Evolutionary conservation across 352 stramenopile genomes (phyloP).

Genomic region (Globisporangium recalcitrans): DNA sequence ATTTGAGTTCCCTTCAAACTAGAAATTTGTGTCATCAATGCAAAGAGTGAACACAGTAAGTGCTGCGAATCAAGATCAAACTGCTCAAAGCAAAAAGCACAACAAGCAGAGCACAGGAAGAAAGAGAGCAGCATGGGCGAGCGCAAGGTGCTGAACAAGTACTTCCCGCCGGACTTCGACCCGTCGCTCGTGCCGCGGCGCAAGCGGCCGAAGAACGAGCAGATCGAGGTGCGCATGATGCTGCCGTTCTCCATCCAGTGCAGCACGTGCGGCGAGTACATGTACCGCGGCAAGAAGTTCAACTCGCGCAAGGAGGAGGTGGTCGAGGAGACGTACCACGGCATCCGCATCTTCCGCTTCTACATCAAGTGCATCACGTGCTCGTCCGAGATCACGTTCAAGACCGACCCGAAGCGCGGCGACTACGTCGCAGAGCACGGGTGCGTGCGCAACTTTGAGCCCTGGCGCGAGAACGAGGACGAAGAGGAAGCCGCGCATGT

Average conservation of each 20-base stretch:
- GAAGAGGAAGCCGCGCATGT: slow-evolving; percentile 64
- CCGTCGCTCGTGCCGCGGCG: slow-evolving; percentile 91
- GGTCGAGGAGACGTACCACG: slow-evolving; percentile 94
- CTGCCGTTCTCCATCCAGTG: slow-evolving; percentile 98
- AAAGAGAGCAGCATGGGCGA: slow-evolving; percentile 97
- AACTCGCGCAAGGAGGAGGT: slow-evolving; percentile 98
- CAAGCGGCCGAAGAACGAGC: slow-evolving; percentile 94
- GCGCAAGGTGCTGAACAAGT: slow-evolving; percentile 99
- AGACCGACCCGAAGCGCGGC: slow-evolving; percentile 98
- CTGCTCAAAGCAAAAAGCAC: too few relatives aligned
- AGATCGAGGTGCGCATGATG: slow-evolving; percentile 98
- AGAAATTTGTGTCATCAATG: not conserved
- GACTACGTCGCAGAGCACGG: slow-evolving; percentile 97
- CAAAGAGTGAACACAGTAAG: not conserved
- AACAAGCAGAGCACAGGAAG: too few relatives aligned
- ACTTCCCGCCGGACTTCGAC: slow-evolving; percentile 99
- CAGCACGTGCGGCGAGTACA: slow-evolving; percentile 95
- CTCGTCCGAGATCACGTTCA: slow-evolving; percentile 94
- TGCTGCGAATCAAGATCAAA: not conserved
- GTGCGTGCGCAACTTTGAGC: slow-evolving; percentile 96
- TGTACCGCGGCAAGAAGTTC: slow-evolving; percentile 99
- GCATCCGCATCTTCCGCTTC: slow-evolving; percentile 96
- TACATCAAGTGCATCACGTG: slow-evolving; percentile 98
- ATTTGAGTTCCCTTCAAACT: too few relatives aligned
- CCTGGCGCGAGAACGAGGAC: slow-evolving; percentile 90